These are phyloP conservation scores for Plantago lanceolata DNA, from an alignment of 305 asterid species.

Conservation along the genomic window DNA sequence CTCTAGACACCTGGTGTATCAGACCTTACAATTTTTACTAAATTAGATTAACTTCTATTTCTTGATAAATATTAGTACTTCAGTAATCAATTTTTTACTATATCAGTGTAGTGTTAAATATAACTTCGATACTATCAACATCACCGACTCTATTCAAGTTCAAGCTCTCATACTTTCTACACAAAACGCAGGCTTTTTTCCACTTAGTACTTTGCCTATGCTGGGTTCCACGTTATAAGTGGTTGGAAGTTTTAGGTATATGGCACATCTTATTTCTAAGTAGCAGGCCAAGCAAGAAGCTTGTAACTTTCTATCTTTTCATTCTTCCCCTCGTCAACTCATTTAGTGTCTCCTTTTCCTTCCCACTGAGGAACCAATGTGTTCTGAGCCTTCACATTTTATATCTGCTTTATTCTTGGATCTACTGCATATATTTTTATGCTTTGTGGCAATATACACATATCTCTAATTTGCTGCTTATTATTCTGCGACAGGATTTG, in stretches of 20 bases:
- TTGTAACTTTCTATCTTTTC: neutral
- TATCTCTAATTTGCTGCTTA: slow-evolving; percentile 11
- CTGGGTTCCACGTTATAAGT: neutral
- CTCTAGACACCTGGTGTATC: neutral
- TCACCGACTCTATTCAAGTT: neutral
- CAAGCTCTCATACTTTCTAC: neutral
- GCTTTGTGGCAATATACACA: slow-evolving; percentile 3
- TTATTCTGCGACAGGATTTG: slow-evolving; percentile 13
- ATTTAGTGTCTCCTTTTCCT: neutral
- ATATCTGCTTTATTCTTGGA: neutral
- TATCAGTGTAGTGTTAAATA: too few relatives aligned
- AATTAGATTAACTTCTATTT: neutral
- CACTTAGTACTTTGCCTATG: neutral
- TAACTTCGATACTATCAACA: too few relatives aligned
- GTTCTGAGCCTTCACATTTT: neutral
- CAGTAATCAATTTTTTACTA: too few relatives aligned
- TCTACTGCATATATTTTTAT: neutral
- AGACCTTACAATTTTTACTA: slow-evolving; percentile 4
- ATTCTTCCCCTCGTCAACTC: neutral
- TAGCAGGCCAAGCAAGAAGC: neutral
- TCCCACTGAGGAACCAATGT: neutral
- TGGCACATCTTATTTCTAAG: neutral
- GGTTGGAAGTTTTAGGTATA: neutral
- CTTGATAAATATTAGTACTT: too few relatives aligned
- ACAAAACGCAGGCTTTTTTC: neutral